phyloP scores from a whole-genome alignment of 257 asterid genomes.

The Misopates orontium region DNA sequence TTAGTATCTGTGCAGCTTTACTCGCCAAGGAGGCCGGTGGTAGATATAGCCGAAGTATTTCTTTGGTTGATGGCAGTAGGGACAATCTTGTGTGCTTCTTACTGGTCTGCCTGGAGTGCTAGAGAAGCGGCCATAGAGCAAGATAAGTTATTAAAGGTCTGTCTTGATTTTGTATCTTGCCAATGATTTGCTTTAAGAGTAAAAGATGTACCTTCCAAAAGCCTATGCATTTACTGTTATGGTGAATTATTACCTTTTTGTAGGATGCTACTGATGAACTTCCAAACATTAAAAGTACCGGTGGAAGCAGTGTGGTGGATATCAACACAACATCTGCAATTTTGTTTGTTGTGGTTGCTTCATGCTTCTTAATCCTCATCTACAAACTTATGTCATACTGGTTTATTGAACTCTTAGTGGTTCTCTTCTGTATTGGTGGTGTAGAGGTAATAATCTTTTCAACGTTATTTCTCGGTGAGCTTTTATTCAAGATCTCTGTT shows the following conservation, averaged over 20 bases:
- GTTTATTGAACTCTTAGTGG: slow-evolving; percentile 84
- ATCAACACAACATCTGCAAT: slow-evolving; percentile 74
- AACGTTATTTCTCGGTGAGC: background rate
- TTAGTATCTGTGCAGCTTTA: slow-evolving; percentile 75
- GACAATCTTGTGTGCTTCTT: slow-evolving; percentile 84
- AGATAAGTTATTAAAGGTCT: slow-evolving; percentile 76
- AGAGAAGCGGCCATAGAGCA: slow-evolving; percentile 77
- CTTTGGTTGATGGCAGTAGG: slow-evolving; percentile 95
- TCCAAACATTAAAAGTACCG: slow-evolving; percentile 41
- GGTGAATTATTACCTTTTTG: slow-evolving; percentile 20
- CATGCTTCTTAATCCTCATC: slow-evolving; percentile 76
- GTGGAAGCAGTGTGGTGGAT: slow-evolving; percentile 70
- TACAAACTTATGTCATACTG: slow-evolving; percentile 81
- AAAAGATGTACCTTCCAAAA: slow-evolving; percentile 6
- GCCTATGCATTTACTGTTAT: slow-evolving; percentile 17
- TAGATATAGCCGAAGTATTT: slow-evolving; percentile 91
- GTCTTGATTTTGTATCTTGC: slow-evolving; percentile 15
- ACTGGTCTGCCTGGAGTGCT: slow-evolving; percentile 95
- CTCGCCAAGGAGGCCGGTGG: slow-evolving; percentile 81
- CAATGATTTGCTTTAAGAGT: background rate
- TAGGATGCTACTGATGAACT: slow-evolving; percentile 74
- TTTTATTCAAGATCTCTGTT: background rate
- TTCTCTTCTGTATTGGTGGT: slow-evolving; percentile 87
- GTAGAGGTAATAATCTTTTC: slow-evolving; percentile 58
- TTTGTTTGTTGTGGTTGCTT: slow-evolving; percentile 72